Percentiles rank a stretch among this genome's conserved stretches.
phyloP scores from a whole-genome alignment of 495 filamentous ascomycete species.

The Penicillium riverlandense region DNA sequence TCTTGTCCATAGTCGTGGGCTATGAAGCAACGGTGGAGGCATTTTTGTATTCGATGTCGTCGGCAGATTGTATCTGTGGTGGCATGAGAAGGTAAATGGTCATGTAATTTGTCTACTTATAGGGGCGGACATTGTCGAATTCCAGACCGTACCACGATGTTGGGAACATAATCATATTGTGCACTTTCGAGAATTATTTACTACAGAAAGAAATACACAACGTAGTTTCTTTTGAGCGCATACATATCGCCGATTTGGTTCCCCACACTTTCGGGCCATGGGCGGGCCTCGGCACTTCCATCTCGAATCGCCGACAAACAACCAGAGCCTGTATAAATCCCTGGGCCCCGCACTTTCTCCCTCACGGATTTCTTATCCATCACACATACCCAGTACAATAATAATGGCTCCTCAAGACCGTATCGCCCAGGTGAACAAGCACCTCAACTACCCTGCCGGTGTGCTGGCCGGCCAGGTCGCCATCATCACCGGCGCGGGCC shows the following conservation, averaged over 20 bases:
- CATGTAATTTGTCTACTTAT: no score
- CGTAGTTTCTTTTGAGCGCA: no score
- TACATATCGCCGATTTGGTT: no score
- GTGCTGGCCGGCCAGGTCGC: constrained; percentile 72
- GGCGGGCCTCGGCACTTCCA: constrained; percentile 20
- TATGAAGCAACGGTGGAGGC: constrained; percentile 27
- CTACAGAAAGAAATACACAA: no score
- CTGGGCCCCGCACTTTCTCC: constrained; percentile 1
- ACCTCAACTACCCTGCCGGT: constrained; percentile 74
- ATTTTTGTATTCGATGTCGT: constrained; percentile 24
- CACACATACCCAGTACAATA: not conserved
- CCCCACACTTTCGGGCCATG: constrained; percentile 20
- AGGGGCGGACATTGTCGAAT: no score
- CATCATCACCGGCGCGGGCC: constrained; percentile 81
- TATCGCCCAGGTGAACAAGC: constrained; percentile 59
- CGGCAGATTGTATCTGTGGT: constrained; percentile 25
- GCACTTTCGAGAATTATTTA: no score
- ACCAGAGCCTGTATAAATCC: no score
- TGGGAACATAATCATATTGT: no score
- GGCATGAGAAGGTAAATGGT: no score
- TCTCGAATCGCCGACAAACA: constrained; percentile 1
- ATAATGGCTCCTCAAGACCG: constrained; percentile 42
- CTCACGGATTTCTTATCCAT: not conserved
- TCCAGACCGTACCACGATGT: no score
- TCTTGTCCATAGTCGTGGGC: constrained; percentile 28